Evolutionary conservation across 805 yeast species (phyloP), one percentile per base, ranked within the genome.

Genomic region (Cyberlindnera meyerae): DNA sequence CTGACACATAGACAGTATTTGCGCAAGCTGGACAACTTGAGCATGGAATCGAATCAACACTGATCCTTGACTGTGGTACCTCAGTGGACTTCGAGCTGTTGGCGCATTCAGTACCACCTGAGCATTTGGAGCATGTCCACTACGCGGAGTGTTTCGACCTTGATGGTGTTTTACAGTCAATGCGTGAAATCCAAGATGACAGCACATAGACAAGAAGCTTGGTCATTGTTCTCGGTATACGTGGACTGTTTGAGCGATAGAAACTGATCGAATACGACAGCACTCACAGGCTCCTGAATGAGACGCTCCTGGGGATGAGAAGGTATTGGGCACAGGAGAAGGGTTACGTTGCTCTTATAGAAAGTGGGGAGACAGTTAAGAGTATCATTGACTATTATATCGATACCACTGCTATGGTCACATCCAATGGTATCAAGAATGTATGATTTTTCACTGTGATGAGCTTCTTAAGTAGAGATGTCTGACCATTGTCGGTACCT

Each of bases 121-220:
- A 25, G 12, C 14, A 21, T 11, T 11, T 40, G 11, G n/a, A 27
- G 2, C 27, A 9, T 8, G 36, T 42, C 3, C 33, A 29, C 7
- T 45, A 36, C 17, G 24, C 39, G 1, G 30, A 42, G 14, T 45
- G 49, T 27, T 40, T 40, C 24, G 46, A 39, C 15, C n/a, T 42
- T 4, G 9, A 26, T 5, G 42, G 41, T 1, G 35, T 40, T 2
- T 11, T 13, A 8, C 34, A 42, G 12, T 22, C 34, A 2, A 4
- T 44, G 4, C 22, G 20, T 5, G 31, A 31, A 11, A 9, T 21
- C 8, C 29, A 29, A n/a, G 8, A 6, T 9, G 7, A 6, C 18
- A 13, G 8, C 22, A 13, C 11, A 20, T 20, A 20, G 8, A 13
- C n/a, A n/a, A n/a, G 20, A 3, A 17, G 11, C 11, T 8, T 33